phyloP scores from a whole-genome alignment of 495 filamentous ascomycete genomes.

The Penicillium manginii region DNA sequence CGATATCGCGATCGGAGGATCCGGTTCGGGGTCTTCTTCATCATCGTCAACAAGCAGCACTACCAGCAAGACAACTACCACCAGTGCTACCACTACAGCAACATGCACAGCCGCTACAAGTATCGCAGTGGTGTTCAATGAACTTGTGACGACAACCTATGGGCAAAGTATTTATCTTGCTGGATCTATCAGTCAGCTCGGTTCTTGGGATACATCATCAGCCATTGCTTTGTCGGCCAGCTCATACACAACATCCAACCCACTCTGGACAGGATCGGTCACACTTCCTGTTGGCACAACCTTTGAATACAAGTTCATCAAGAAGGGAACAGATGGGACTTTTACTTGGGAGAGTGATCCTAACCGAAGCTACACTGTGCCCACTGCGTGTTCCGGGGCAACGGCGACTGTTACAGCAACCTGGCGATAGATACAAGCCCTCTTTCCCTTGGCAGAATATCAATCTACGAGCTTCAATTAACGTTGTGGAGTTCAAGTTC shows the following conservation, averaged over 20 bases:
- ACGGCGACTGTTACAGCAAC: constrained; percentile 15
- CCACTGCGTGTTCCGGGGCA: constrained; percentile 37
- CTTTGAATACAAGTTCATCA: constrained; percentile 70
- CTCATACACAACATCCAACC: constrained; percentile 55
- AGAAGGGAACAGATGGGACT: constrained; percentile 51
- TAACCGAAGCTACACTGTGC: constrained; percentile 57
- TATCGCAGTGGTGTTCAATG: constrained; percentile 5
- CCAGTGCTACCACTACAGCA: constrained; percentile 4
- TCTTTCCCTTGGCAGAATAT: no score
- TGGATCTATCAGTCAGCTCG: constrained; percentile 55
- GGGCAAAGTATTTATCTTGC: constrained; percentile 47
- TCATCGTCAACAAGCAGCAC: neutral
- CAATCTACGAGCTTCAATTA: no score
- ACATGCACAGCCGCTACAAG: constrained; percentile 11
- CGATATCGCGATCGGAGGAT: constrained; percentile 50
- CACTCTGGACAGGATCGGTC: constrained; percentile 56
- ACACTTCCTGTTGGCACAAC: constrained; percentile 48
- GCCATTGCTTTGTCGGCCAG: constrained; percentile 54
- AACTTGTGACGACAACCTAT: constrained; percentile 6
- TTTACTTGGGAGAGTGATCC: constrained; percentile 66
- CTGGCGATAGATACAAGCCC: constrained; percentile 16
- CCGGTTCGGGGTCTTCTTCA: constrained; percentile 1
- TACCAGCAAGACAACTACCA: neutral
- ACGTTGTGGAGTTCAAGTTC: no score
- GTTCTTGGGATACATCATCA: constrained; percentile 53